Conservation (phyloP, 1,139 yeast genomes). For the Saccharomyces hybrid region DNA sequence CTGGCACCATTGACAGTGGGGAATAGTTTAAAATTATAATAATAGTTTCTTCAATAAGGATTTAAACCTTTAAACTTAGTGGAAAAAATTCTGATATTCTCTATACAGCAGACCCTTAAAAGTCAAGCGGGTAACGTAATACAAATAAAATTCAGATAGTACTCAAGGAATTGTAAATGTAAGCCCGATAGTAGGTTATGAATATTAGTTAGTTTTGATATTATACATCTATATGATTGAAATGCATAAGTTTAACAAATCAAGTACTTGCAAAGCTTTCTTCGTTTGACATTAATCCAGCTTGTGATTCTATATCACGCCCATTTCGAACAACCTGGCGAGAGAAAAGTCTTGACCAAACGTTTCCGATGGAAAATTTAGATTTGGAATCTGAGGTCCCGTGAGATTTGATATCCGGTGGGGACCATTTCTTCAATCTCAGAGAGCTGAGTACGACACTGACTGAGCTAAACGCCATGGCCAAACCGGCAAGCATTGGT, state of each 20-base stretch:
- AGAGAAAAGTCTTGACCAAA: neutral
- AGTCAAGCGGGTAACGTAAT: neutral
- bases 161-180: no score
- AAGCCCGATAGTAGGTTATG: neutral
- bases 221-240: neutral
- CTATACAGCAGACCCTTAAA: no score
- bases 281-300: conserved; percentile 1
- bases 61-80: no score
- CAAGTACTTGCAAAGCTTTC: no score
- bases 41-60: no score
- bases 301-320: conserved; percentile 9
- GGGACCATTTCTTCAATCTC: conserved; percentile 54
- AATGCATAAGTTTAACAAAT: no score
- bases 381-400: neutral
- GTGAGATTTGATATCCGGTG: conserved; percentile 32
- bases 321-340: neutral
- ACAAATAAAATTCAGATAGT: neutral
- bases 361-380: neutral
- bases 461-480: conserved; percentile 90
- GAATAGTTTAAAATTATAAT: neutral
- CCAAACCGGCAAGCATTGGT: conserved; percentile 86
- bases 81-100: no score
- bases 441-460: conserved; percentile 83
- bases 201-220: neutral
- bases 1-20: neutral